Base-by-base conservation (phyloP, 106 monocot species). In the Dendrobium officinale region DNA sequence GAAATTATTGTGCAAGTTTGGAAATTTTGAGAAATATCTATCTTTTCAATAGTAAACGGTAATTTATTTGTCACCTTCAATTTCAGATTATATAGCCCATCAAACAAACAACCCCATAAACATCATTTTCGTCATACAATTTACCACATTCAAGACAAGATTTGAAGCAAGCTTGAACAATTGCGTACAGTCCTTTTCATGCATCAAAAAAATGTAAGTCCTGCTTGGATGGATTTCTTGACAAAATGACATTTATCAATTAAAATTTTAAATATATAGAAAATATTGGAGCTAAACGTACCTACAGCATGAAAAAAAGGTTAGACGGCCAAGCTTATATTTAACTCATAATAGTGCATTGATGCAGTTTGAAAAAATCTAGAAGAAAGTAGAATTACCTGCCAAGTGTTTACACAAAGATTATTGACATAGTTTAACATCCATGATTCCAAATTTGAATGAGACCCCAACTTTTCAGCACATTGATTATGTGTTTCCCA, bases 371-470 rank as follows among this genome's bases (percentile, higher is more conserved):
- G n/a, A 48, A 75, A 48, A 75, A 48, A 24, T 22, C 75, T 47
- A 73, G 17, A 42, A 42, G 15, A 75, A 48, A 74, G 74, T 64
- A 77, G 19, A 20, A 33, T 48, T 86, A 98, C 98, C 94, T 98
- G 99, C 99, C 99, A 95, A 79, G 80, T 82, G 83, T 99, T 99
- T 77, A 95, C 72, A 77, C 99, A 95, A 64, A 99, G 91, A 83
- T 77, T 83, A 75, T 87, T 83, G 56, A 77, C 85, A 87, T 93
- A 99, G 67, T 86, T 91, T 79, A 85, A 79, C 85, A 87, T 95
- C 99, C 99, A 99, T 79, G 79, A 79, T 73, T 87, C 89, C 82
- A 92, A 82, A 82, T 80, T 79, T 78, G 91, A 88, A 41, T 40
- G 55, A 67, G 67, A 59, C 19, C 81, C 79, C 55, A 73, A 75